Evolutionary conservation across 257 asterid genomes (phyloP).

Genomic region (Gentiana macrophylla): DNA sequence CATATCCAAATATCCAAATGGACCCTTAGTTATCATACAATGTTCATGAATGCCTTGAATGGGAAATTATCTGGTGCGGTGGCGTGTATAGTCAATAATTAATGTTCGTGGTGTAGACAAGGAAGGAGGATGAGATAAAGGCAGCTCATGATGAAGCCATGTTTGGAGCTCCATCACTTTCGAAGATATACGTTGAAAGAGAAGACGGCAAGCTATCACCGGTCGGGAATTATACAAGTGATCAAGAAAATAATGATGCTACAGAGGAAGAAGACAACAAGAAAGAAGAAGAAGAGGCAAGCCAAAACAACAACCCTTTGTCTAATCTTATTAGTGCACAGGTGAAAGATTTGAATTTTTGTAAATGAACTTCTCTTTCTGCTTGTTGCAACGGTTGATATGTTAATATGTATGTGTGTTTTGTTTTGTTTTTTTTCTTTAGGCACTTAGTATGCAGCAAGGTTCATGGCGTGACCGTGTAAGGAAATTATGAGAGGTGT

Average conservation of each 20-base stretch:
- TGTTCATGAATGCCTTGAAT: no score
- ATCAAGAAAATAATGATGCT: conserved; percentile 14
- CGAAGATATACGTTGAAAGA: conserved; percentile 28
- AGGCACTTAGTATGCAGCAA: conserved; percentile 52
- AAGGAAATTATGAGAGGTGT: conserved; percentile 25
- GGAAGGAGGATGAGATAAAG: conserved; percentile 56
- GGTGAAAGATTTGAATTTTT: conserved; percentile 28
- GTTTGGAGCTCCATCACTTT: conserved; percentile 59
- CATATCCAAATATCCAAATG: no score
- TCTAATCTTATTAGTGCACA: no score
- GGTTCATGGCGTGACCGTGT: conserved; percentile 86
- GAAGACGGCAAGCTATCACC: conserved; percentile 15
- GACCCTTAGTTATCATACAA: no score
- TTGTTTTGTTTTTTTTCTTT: conserved; percentile 1
- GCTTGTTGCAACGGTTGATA: neutral
- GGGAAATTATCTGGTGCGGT: no score
- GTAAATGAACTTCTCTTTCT: neutral
- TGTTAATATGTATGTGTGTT: neutral
- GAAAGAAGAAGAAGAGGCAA: no score
- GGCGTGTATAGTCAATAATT: neutral
- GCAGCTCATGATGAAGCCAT: conserved; percentile 80
- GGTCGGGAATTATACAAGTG: conserved; percentile 41
- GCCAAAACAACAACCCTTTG: no score
- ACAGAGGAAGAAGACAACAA: no score
- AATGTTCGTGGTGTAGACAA: conserved; percentile 30